Conservation (phyloP, 805 yeast genomes). For the Myxozyma kluyveri region DNA sequence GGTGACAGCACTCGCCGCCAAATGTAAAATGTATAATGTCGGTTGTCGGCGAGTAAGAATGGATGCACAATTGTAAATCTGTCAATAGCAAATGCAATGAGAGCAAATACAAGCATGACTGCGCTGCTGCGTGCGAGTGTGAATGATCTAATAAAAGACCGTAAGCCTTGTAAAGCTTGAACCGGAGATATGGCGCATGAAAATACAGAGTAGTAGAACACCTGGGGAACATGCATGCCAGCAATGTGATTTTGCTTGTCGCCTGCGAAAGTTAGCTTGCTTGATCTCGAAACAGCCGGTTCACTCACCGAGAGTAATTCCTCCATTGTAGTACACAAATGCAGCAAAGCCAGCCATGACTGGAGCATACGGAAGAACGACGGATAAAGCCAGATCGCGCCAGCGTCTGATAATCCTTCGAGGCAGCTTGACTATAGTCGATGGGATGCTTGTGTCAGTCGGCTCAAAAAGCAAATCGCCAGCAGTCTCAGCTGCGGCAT, state of each 20-base stretch:
- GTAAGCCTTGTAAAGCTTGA: constrained; percentile 59
- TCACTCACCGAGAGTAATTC: constrained; percentile 59
- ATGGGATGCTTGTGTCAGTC: not conserved
- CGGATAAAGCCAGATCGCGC: not conserved
- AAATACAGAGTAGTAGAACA: constrained; percentile 73
- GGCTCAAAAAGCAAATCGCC: constrained; percentile 3
- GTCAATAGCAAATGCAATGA: constrained; percentile 42
- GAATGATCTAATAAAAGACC: constrained; percentile 7
- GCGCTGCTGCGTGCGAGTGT: not conserved
- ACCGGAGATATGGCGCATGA: constrained; percentile 61
- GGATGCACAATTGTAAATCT: constrained; percentile 79
- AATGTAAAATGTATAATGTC: constrained; percentile 88
- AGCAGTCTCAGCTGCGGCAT: constrained; percentile 8
- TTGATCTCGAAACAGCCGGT: not conserved
- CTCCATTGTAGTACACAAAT: constrained; percentile 68
- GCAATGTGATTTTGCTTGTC: constrained; percentile 82
- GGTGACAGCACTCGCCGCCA: constrained; percentile 69
- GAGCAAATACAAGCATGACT: not conserved
- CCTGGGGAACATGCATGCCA: constrained; percentile 71
- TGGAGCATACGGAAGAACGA: constrained; percentile 5
- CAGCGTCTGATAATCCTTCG: not conserved
- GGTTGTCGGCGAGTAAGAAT: constrained; percentile 85
- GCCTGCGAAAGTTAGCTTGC: too few species aligned
- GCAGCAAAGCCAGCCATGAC: constrained; percentile 44
- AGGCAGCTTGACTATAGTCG: not conserved